These are phyloP conservation scores for Bodo saltans DNA, from an alignment of 78 protist genomes.

Conservation along the genomic window DNA sequence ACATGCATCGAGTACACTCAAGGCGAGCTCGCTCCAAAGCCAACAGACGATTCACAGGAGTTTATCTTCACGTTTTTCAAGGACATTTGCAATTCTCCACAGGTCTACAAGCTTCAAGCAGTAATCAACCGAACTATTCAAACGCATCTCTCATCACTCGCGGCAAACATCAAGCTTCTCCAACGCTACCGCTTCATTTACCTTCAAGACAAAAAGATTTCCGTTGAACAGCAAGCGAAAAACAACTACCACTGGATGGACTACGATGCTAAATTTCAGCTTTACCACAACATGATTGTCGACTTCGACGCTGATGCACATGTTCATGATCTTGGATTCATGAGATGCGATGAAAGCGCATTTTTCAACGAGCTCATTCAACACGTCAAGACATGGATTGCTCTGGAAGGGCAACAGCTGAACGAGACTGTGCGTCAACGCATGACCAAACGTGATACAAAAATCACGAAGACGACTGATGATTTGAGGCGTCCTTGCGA, in stretches of 20 bases:
- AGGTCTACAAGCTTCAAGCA: background rate
- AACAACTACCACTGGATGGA: conserved; percentile 29
- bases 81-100: conserved; percentile 32
- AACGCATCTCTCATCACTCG: conserved; percentile 12
- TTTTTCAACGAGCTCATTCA: conserved; percentile 26
- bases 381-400: conserved; percentile 42
- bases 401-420: conserved; percentile 33
- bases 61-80: conserved; percentile 36
- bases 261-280: conserved; percentile 33
- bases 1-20: conserved; percentile 53
- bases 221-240: conserved; percentile 35
- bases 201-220: conserved; percentile 23
- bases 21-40: conserved; percentile 30
- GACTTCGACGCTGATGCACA: background rate
- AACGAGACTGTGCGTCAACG: background rate
- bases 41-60: conserved; percentile 48
- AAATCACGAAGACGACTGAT: background rate
- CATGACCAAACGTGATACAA: conserved; percentile 12
- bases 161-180: conserved; percentile 10
- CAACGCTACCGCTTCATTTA: conserved; percentile 30
- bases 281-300: conserved; percentile 24
- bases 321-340: conserved; percentile 44
- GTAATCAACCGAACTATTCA: background rate
- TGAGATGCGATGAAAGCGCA: conserved; percentile 29
- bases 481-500: conserved; percentile 44